phyloP scores from a whole-genome alignment of 2,329 filamentous ascomycete genomes.

The Ceratocystis diversiconidia region DNA sequence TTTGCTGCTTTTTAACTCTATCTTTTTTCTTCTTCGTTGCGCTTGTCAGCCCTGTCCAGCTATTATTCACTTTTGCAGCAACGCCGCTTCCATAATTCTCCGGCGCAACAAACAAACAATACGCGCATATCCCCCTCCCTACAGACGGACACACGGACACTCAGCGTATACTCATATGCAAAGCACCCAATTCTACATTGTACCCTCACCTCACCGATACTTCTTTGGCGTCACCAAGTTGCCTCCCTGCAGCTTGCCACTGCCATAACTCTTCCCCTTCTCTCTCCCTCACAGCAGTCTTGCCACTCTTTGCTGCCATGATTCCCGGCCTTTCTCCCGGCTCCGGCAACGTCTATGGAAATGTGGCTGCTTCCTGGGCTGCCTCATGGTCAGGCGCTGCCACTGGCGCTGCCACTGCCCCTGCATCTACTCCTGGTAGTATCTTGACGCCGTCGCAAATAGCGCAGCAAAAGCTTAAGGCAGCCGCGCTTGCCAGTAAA shows the following conservation, averaged over 20 bases:
- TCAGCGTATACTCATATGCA: too few species aligned
- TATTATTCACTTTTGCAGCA: not conserved
- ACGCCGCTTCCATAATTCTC: too few species aligned
- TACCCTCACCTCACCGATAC: not conserved
- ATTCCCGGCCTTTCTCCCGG: conserved; percentile 23
- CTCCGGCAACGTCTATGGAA: not conserved
- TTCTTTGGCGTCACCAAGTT: not conserved
- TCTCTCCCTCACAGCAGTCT: not conserved
- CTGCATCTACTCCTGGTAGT: not conserved
- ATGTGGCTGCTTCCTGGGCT: conserved; percentile 12
- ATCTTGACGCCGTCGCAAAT: not conserved
- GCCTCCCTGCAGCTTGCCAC: not conserved
- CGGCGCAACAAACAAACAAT: too few species aligned
- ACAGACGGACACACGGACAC: too few species aligned
- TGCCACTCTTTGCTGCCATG: conserved; percentile 12
- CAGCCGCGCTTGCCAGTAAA: not conserved
- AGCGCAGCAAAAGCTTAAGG: conserved; percentile 11
- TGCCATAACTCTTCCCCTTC: not conserved
- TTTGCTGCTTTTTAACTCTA: not conserved
- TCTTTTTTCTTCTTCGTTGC: not conserved
- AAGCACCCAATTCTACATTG: too few species aligned
- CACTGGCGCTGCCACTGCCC: not conserved
- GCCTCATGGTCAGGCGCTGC: conserved; percentile 5
- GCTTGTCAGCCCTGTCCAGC: not conserved
- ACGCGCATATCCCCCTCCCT: too few species aligned